These are phyloP conservation scores for Talaromyces thailandensis DNA, from an alignment of 495 filamentous ascomycete species.

Conservation along the genomic window DNA sequence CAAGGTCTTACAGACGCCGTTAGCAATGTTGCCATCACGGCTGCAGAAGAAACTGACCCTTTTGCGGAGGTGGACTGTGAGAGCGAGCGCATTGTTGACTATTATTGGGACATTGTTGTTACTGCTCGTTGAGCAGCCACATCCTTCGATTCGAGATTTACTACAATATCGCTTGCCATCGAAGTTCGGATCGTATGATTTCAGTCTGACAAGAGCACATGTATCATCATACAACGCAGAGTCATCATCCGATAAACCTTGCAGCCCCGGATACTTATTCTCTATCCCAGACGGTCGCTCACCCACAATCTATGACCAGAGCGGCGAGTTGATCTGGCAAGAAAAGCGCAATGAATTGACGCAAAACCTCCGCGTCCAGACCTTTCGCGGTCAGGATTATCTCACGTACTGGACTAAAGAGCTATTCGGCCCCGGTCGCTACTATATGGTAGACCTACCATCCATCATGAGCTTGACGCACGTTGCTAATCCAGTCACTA, in stretches of 20 bases:
- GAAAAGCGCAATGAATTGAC: slow-evolving; percentile 29
- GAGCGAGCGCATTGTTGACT: background rate
- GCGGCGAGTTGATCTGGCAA: slow-evolving; percentile 37
- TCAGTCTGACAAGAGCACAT: background rate
- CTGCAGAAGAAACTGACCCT: background rate
- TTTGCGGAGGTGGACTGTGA: background rate
- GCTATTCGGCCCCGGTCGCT: slow-evolving; percentile 38
- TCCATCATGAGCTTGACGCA: background rate
- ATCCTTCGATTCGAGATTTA: background rate
- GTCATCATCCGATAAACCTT: background rate
- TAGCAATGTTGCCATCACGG: background rate
- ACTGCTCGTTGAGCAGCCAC: background rate
- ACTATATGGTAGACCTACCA: slow-evolving; percentile 39
- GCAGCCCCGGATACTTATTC: slow-evolving; percentile 26
- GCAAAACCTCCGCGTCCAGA: slow-evolving; percentile 38
- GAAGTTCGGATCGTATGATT: background rate
- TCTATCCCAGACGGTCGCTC: slow-evolving; percentile 35
- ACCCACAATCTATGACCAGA: slow-evolving; percentile 37
- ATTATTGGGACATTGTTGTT: background rate
- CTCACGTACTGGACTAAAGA: slow-evolving; percentile 48
- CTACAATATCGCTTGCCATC: background rate
- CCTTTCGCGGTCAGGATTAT: slow-evolving; percentile 35
- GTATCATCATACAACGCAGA: background rate
- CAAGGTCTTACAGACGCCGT: background rate
- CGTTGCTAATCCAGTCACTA: slow-evolving; percentile 10